Percentiles rank a stretch among this genome's conserved stretches.
phyloP scores from a whole-genome alignment of 1,284 basidiomycete species.

The Microbotryomycetes sp. region DNA sequence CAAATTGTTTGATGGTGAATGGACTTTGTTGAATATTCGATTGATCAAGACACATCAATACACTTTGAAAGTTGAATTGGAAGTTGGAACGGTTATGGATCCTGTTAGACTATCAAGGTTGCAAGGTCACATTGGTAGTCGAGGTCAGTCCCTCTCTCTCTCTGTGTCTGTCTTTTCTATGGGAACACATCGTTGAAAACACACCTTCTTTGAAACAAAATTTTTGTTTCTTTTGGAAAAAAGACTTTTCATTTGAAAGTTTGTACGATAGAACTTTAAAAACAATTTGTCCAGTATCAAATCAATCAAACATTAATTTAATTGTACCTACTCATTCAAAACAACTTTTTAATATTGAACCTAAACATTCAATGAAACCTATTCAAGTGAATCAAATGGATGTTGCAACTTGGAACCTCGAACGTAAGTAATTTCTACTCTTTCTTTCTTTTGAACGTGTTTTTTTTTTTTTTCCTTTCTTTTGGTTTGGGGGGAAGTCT shows the following conservation, averaged over 20 bases:
- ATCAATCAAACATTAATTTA: constrained; percentile 46
- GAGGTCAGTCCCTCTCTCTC: constrained; percentile 50
- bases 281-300: constrained; percentile 51
- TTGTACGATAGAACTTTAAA: constrained; percentile 65
- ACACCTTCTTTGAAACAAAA: constrained; percentile 2
- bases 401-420: constrained; percentile 17
- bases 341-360: constrained; percentile 24
- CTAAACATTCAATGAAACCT: neutral
- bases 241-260: constrained; percentile 72
- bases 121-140: constrained; percentile 43
- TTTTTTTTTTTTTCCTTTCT: too few relatives aligned
- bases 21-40: constrained; percentile 77
- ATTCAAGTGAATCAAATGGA: neutral
- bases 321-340: constrained; percentile 21
- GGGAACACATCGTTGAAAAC: neutral
- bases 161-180: too few relatives aligned
- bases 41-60: constrained; percentile 32
- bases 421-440: neutral
- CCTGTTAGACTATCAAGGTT: constrained; percentile 56
- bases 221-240: neutral
- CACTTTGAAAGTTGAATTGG: constrained; percentile 61
- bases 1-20: constrained; percentile 74
- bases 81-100: constrained; percentile 76
- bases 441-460: neutral
- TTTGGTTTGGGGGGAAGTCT: neutral